Conservation (phyloP, 208 protist genomes). For the Trypanosoma vivax region DNA sequence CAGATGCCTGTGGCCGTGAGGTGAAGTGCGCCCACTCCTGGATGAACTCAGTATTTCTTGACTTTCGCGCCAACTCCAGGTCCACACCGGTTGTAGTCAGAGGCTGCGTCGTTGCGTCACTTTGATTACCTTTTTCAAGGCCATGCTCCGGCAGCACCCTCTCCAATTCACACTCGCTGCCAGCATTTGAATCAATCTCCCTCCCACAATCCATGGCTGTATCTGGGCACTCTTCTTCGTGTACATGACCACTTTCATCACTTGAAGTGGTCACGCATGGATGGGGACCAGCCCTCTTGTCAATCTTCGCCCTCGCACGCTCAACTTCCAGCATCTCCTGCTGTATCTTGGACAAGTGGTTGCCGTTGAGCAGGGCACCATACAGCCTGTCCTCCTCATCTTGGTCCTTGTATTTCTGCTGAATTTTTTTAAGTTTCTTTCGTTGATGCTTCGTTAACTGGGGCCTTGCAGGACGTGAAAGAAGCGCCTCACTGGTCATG, state of each 20-base stretch:
- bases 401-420: slow-evolving; percentile 74
- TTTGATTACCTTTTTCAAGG: too few relatives aligned
- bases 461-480: slow-evolving; percentile 1
- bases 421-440: slow-evolving; percentile 72
- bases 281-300: background rate
- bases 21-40: slow-evolving; percentile 14
- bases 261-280: slow-evolving; percentile 12
- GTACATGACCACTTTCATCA: slow-evolving; percentile 17
- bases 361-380: slow-evolving; percentile 63
- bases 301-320: slow-evolving; percentile 16
- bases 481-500: background rate
- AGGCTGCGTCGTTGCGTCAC: slow-evolving; percentile 5
- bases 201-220: too few relatives aligned
- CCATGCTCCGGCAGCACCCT: background rate
- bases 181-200: too few relatives aligned
- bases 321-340: slow-evolving; percentile 14
- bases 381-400: slow-evolving; percentile 61
- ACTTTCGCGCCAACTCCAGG: background rate
- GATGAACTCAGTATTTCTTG: slow-evolving; percentile 15
- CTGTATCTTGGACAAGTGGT: slow-evolving; percentile 51
- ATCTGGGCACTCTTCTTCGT: too few relatives aligned
- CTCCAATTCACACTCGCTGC: too few relatives aligned
- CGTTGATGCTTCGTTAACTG: slow-evolving; percentile 49
- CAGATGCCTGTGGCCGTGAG: slow-evolving; percentile 3
- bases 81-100: slow-evolving; percentile 5